Conservation (phyloP, 176 grass and related monocot genomes). For the Metroxylon sagu region DNA sequence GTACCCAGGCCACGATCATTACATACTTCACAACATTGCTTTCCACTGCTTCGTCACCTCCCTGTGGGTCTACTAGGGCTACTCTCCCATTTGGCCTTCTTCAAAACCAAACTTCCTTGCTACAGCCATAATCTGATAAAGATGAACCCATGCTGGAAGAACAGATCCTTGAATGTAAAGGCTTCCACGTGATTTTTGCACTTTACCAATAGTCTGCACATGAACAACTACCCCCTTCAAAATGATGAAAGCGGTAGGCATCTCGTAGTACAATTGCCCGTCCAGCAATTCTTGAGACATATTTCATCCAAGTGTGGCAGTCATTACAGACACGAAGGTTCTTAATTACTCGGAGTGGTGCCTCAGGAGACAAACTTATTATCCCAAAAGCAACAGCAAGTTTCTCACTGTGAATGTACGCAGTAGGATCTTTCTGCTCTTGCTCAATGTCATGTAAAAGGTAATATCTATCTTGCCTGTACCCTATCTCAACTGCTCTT, state of each 20-base stretch:
- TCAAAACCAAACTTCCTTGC: no score
- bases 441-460: slow-evolving; percentile 54
- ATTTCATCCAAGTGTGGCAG: slow-evolving; percentile 70
- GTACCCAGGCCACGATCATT: no score
- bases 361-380: slow-evolving; percentile 22
- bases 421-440: slow-evolving; percentile 35
- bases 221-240: slow-evolving; percentile 44
- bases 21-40: no score
- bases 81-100: no score
- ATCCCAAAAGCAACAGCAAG: slow-evolving; percentile 57
- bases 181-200: not conserved
- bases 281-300: slow-evolving; percentile 23
- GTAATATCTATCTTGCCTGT: slow-evolving; percentile 38
- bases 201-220: slow-evolving; percentile 68
- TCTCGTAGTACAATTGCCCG: slow-evolving; percentile 57
- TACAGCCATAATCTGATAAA: no score
- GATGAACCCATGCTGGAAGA: no score
- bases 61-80: no score
- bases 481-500: slow-evolving; percentile 45
- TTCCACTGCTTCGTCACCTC: no score
- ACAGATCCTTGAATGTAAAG: no score
- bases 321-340: slow-evolving; percentile 60
- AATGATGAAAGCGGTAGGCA: slow-evolving; percentile 75
- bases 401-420: slow-evolving; percentile 52
- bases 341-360: slow-evolving; percentile 61